Percentiles rank a stretch among this genome's conserved stretches.
Conservation (phyloP, 345 rosid genomes). For the Citrus sp. region DNA sequence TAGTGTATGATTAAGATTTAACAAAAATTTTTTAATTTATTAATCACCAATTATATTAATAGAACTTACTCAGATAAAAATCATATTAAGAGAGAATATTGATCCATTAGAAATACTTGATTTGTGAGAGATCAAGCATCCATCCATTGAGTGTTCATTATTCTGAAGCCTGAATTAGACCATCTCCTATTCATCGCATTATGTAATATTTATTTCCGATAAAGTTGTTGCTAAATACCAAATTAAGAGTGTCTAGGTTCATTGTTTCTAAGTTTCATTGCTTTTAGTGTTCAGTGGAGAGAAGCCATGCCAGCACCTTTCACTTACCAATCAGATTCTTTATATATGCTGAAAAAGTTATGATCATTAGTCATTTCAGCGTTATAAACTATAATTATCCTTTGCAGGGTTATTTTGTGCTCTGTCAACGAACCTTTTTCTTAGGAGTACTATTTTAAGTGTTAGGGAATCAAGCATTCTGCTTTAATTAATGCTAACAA, state of each 20-base stretch:
- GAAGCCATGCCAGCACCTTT: background rate
- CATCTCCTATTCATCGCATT: no score
- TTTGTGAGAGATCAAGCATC: no score
- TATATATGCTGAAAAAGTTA: background rate
- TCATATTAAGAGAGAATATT: no score
- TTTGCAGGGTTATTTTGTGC: background rate
- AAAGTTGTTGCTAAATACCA: background rate
- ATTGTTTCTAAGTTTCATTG: background rate
- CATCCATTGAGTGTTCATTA: no score
- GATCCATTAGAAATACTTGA: no score
- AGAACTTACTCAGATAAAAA: no score
- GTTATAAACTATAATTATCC: background rate
- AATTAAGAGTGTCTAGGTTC: background rate
- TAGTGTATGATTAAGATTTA: no score
- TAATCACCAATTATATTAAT: no score
- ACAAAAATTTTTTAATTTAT: no score
- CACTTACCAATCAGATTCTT: background rate
- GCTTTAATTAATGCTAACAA: background rate
- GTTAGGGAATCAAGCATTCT: background rate
- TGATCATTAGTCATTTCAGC: background rate
- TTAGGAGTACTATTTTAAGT: background rate
- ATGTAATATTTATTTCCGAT: no score
- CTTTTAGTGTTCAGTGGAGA: background rate
- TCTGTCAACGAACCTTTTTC: background rate
- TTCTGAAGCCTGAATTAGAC: no score